phyloP scores from a whole-genome alignment of 2,329 filamentous ascomycete genomes.

The Microcyclosporella mali region DNA sequence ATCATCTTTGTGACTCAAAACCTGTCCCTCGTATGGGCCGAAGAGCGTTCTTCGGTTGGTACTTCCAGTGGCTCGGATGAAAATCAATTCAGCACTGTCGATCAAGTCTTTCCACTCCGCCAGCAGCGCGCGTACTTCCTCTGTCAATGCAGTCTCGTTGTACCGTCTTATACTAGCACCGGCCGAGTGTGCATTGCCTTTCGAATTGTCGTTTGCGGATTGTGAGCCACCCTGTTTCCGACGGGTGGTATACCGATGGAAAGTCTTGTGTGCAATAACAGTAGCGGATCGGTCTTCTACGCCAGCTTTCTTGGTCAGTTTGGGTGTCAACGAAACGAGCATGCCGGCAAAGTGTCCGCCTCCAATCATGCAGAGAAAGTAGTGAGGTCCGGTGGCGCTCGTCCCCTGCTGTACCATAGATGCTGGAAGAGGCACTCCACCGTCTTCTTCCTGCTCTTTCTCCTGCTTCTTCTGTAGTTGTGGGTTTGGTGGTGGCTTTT shows the following conservation, averaged over 20 bases:
- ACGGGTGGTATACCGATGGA: constrained; percentile 92
- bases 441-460: constrained; percentile 42
- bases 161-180: constrained; percentile 85
- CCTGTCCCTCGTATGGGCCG: constrained; percentile 83
- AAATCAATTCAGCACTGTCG: constrained; percentile 76
- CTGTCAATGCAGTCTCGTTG: constrained; percentile 82
- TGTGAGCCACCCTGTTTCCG: constrained; percentile 95
- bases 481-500: constrained; percentile 47
- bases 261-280: constrained; percentile 92
- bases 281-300: constrained; percentile 77
- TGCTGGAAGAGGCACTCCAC: constrained; percentile 51
- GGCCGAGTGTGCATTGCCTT: constrained; percentile 87
- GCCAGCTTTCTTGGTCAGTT: constrained; percentile 63
- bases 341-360: constrained; percentile 97
- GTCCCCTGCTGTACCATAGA: constrained; percentile 35
- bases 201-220: constrained; percentile 88
- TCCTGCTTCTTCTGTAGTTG: constrained; percentile 37
- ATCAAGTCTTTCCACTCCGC: constrained; percentile 80
- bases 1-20: constrained; percentile 70
- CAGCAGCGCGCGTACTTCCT: constrained; percentile 79
- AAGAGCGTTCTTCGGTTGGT: constrained; percentile 85
- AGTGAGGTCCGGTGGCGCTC: constrained; percentile 66
- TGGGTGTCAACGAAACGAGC: constrained; percentile 82
- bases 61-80: constrained; percentile 80
- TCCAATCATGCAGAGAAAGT: constrained; percentile 98